Conservation (phyloP, 306 rosid genomes). For the Inga leiocalycina region DNA sequence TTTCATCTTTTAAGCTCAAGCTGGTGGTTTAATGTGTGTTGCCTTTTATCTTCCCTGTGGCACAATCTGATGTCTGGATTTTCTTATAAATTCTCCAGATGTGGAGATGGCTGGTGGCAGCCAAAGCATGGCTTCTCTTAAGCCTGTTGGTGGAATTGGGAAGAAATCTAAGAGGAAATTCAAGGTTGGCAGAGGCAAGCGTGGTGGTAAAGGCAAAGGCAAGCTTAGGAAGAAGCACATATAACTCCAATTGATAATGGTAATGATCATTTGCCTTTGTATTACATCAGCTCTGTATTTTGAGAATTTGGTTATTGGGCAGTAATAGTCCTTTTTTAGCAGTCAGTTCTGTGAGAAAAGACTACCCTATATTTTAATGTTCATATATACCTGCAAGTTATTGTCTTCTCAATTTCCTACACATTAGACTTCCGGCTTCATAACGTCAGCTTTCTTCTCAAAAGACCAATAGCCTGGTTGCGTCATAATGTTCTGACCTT, state of each 20-base stretch:
- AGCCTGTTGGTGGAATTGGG: slow-evolving; percentile 73
- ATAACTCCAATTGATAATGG: slow-evolving; percentile 41
- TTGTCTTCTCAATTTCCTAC: background rate
- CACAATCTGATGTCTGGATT: background rate
- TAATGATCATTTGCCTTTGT: slow-evolving; percentile 21
- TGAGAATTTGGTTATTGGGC: background rate
- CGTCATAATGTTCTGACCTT: background rate
- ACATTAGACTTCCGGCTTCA: background rate
- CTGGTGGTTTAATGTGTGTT: background rate
- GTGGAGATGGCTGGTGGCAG: slow-evolving; percentile 64
- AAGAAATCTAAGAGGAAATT: slow-evolving; percentile 71
- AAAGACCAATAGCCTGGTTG: background rate
- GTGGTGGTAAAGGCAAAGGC: slow-evolving; percentile 54
- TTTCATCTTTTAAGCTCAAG: background rate
- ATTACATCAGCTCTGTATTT: background rate
- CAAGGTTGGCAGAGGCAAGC: slow-evolving; percentile 76
- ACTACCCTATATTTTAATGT: background rate
- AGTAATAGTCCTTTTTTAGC: background rate
- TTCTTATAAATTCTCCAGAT: slow-evolving; percentile 42
- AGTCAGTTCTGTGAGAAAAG: background rate
- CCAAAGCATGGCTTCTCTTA: slow-evolving; percentile 48
- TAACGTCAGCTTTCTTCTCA: background rate
- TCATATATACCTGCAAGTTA: slow-evolving; percentile 1
- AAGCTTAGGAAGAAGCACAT: slow-evolving; percentile 58
- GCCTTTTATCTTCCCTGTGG: background rate